Evolutionary conservation across 495 filamentous ascomycete genomes (phyloP).

Genomic region (Penicillium tannophilum): DNA sequence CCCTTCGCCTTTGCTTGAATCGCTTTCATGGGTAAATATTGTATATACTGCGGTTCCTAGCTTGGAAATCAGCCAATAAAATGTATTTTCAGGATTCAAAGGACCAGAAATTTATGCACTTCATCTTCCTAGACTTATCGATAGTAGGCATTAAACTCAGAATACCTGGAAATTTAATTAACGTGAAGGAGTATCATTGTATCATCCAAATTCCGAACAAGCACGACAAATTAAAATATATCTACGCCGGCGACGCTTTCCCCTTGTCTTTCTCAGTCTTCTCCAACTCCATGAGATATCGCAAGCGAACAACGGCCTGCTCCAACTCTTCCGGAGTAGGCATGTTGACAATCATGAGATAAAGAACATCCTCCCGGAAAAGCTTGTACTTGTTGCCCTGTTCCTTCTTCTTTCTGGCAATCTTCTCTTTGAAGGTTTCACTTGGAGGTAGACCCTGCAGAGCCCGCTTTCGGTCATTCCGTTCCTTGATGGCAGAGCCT

Average conservation of each 20-base stretch:
- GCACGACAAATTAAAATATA: background rate
- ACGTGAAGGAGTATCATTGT: background rate
- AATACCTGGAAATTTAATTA: too few species aligned
- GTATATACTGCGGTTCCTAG: too few species aligned
- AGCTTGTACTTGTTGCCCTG: background rate
- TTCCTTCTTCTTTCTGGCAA: background rate
- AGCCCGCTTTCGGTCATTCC: background rate
- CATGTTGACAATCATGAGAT: constrained; percentile 3
- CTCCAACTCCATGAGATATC: background rate
- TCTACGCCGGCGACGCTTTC: background rate
- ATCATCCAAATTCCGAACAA: background rate
- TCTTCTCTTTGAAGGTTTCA: background rate
- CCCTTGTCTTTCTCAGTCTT: background rate
- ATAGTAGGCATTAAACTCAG: too few species aligned
- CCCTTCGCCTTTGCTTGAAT: too few species aligned
- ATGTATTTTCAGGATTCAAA: too few species aligned
- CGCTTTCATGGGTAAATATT: too few species aligned
- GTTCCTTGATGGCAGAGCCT: background rate
- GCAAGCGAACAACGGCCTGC: background rate
- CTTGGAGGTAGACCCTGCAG: background rate
- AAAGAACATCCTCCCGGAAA: background rate
- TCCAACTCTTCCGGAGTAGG: constrained; percentile 2
- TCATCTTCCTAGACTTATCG: too few species aligned
- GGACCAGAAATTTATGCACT: too few species aligned
- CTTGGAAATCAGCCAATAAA: too few species aligned